Conservation (phyloP, 164 flowering plant species). For the Vitis cinerea region DNA sequence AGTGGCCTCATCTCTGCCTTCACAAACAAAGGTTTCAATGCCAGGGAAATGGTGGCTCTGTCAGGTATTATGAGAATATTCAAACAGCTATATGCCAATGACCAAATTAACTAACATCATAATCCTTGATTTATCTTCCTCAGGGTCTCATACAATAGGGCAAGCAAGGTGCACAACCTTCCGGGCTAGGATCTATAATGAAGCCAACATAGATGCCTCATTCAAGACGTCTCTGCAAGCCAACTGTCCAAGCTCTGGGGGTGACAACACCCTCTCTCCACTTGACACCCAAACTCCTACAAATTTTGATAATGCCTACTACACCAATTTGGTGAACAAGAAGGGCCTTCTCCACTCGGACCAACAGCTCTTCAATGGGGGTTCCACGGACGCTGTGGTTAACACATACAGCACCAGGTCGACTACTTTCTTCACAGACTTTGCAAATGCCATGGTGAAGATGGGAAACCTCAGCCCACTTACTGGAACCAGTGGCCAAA, state of each 20-base stretch:
- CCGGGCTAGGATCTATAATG: conserved; percentile 34
- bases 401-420: conserved; percentile 8
- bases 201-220: conserved; percentile 31
- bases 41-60: conserved; percentile 27
- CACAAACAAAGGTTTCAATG: conserved; percentile 19
- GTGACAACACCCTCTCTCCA: conserved; percentile 30
- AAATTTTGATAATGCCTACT: conserved; percentile 37
- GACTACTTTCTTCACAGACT: conserved; percentile 21
- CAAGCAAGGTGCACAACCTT: conserved; percentile 41
- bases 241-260: conserved; percentile 35
- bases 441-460: conserved; percentile 36
- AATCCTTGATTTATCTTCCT: not conserved
- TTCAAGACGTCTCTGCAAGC: conserved; percentile 17
- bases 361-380: conserved; percentile 30
- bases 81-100: no score
- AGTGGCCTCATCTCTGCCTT: conserved; percentile 23
- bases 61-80: conserved; percentile 4
- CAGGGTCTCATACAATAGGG: conserved; percentile 51
- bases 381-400: conserved; percentile 29
- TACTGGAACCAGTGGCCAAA: conserved; percentile 29
- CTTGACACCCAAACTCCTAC: conserved; percentile 28
- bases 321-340: conserved; percentile 13
- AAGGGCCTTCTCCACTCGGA: conserved; percentile 43
- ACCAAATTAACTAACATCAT: no score
- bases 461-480: conserved; percentile 36